Evolutionary conservation across 805 yeast species (phyloP).

Genomic region (Zygosaccharomyces gambellarensis): DNA sequence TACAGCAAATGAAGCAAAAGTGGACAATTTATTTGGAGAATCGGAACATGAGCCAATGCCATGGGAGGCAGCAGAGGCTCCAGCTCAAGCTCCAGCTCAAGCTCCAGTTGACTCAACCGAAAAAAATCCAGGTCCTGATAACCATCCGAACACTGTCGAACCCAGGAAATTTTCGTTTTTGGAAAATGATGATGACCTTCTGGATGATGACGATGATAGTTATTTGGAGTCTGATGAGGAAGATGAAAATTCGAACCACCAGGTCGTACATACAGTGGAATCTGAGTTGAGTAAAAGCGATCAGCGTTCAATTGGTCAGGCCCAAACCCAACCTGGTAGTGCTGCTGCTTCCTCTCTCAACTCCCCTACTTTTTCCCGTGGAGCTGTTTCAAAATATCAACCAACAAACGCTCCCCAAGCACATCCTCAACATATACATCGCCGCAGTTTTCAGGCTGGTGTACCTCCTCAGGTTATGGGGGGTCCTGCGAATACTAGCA

Average conservation of each 20-base stretch:
- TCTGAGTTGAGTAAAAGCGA: background rate
- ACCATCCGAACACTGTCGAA: conserved; percentile 10
- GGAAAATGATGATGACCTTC: conserved; percentile 42
- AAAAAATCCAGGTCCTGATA: background rate
- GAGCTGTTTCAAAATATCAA: conserved; percentile 1
- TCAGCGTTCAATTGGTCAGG: background rate
- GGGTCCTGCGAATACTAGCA: conserved; percentile 5
- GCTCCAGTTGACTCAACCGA: background rate
- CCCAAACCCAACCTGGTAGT: background rate
- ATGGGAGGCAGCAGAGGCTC: conserved; percentile 6
- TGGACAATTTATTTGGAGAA: background rate
- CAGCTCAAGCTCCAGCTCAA: background rate
- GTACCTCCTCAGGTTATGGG: conserved; percentile 1
- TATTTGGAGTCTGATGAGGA: conserved; percentile 32
- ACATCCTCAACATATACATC: background rate
- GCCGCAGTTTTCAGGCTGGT: background rate
- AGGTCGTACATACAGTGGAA: background rate
- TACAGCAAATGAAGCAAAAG: background rate
- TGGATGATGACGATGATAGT: conserved; percentile 38
- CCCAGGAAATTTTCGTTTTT: conserved; percentile 41
- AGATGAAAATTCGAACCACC: background rate
- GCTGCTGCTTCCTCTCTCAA: background rate
- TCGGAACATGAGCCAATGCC: conserved; percentile 29
- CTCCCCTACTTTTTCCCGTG: background rate
- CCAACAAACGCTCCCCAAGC: conserved; percentile 1